Evolutionary conservation across 1,139 yeast genomes (phyloP).

Genomic region (Komagataea norvegica): DNA sequence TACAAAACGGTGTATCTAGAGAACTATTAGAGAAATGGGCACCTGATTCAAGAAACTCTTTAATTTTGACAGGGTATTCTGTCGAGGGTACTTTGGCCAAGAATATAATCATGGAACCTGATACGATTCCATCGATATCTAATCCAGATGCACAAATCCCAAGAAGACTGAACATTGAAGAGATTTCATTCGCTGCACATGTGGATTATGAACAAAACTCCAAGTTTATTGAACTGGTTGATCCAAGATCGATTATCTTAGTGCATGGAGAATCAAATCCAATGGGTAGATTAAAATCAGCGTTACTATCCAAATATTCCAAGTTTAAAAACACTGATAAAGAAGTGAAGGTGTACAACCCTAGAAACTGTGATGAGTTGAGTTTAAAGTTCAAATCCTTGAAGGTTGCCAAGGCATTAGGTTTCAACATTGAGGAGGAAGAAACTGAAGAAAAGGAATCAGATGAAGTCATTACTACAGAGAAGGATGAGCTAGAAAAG

Average conservation of each 20-base stretch:
- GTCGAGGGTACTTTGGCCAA: slow-evolving; percentile 99
- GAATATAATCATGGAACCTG: slow-evolving; percentile 79
- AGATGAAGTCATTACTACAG: slow-evolving; percentile 40
- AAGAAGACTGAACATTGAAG: slow-evolving; percentile 85
- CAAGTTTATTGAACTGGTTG: slow-evolving; percentile 81
- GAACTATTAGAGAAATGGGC: slow-evolving; percentile 94
- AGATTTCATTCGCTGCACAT: slow-evolving; percentile 97
- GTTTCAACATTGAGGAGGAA: slow-evolving; percentile 57
- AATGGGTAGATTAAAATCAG: slow-evolving; percentile 95
- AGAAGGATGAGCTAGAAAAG: too few relatives aligned
- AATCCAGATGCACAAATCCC: slow-evolving; percentile 85
- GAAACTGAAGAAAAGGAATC: slow-evolving; percentile 19
- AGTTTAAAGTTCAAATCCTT: slow-evolving; percentile 75
- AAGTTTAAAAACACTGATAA: slow-evolving; percentile 79
- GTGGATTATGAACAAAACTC: slow-evolving; percentile 94
- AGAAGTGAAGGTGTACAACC: slow-evolving; percentile 90
- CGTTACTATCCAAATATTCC: slow-evolving; percentile 80
- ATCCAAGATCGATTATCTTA: slow-evolving; percentile 76
- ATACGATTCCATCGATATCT: slow-evolving; percentile 71
- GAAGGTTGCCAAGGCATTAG: slow-evolving; percentile 82
- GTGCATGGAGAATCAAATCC: slow-evolving; percentile 99
- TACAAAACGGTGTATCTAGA: slow-evolving; percentile 91
- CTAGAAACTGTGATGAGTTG: slow-evolving; percentile 83
- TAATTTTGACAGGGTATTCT: slow-evolving; percentile 91
- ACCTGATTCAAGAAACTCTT: slow-evolving; percentile 88